Evolutionary conservation across 2,329 filamentous ascomycete genomes (phyloP).

Genomic region (Xylaria sp.): DNA sequence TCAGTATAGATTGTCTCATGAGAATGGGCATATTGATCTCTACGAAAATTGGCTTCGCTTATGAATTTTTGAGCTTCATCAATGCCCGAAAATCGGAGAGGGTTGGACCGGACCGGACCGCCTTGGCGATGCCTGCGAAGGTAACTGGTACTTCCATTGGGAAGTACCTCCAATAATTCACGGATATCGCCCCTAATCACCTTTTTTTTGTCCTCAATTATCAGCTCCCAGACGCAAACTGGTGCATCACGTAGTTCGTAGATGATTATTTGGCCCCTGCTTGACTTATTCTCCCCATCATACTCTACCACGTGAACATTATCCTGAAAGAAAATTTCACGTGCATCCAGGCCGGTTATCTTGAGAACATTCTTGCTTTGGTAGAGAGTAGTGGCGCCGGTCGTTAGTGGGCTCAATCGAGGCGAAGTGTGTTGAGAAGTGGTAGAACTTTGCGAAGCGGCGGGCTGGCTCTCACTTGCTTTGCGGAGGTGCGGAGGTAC

Average conservation of each 20-base stretch:
- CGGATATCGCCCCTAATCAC: constrained; percentile 39
- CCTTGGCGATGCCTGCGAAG: constrained; percentile 29
- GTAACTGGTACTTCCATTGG: constrained; percentile 23
- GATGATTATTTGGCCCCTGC: constrained; percentile 24
- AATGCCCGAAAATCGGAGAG: constrained; percentile 30
- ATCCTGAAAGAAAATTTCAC: constrained; percentile 20
- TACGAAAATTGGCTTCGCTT: constrained; percentile 13
- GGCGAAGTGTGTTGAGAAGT: not conserved
- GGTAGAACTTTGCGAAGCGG: not conserved
- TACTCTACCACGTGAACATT: constrained; percentile 11
- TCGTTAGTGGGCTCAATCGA: not conserved
- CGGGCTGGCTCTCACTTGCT: not conserved
- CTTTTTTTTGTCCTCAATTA: constrained; percentile 2
- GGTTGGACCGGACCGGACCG: constrained; percentile 10
- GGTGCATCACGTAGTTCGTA: constrained; percentile 28
- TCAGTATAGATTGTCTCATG: constrained; percentile 2
- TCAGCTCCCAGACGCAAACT: constrained; percentile 37
- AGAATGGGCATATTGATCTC: not conserved
- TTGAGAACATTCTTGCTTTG: not conserved
- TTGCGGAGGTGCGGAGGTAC: constrained; percentile 20
- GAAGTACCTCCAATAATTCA: constrained; percentile 20
- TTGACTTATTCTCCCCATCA: constrained; percentile 2
- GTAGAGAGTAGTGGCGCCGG: not conserved
- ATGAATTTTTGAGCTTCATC: constrained; percentile 22
- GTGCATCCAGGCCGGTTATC: not conserved